A percentile compares a stretch with the other conserved stretches of the same genome.
phyloP scores from a whole-genome alignment of 805 yeast species.

The Yarrowia yakushimensis region DNA sequence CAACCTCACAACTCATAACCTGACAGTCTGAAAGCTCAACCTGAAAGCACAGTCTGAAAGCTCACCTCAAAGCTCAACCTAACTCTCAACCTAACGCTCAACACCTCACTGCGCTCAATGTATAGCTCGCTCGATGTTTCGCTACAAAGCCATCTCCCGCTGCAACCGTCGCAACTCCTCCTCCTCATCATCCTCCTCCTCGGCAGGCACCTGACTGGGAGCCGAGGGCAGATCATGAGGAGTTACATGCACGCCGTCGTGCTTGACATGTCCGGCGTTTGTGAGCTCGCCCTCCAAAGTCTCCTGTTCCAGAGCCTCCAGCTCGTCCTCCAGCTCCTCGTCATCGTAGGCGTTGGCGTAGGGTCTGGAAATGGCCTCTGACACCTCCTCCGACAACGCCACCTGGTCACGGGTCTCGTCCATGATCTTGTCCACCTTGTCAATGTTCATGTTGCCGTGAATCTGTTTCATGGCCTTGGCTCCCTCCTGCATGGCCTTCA shows the following conservation, averaged over 20 bases:
- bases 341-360: slow-evolving; percentile 74
- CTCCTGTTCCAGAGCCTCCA: slow-evolving; percentile 83
- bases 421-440: slow-evolving; percentile 96
- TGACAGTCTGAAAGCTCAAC: no score
- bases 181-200: slow-evolving; percentile 43
- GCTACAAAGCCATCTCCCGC: slow-evolving; percentile 44
- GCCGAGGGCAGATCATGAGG: slow-evolving; percentile 28
- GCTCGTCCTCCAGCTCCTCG: slow-evolving; percentile 92
- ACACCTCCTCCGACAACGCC: slow-evolving; percentile 89
- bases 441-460: slow-evolving; percentile 91
- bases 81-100: no score
- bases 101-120: neutral
- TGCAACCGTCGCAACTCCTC: slow-evolving; percentile 44
- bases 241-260: slow-evolving; percentile 33
- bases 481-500: slow-evolving; percentile 98
- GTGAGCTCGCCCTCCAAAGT: slow-evolving; percentile 59
- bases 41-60: no score
- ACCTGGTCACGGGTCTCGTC: slow-evolving; percentile 97
- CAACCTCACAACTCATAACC: neutral
- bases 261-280: slow-evolving; percentile 33
- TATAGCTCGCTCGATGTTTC: neutral
- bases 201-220: slow-evolving; percentile 29
- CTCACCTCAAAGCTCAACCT: no score
- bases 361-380: slow-evolving; percentile 94
- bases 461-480: slow-evolving; percentile 95